Evolutionary conservation across 1,284 basidiomycete genomes (phyloP), one percentile per base, ranked within the genome.

Genomic region (Sparassis latifolia): DNA sequence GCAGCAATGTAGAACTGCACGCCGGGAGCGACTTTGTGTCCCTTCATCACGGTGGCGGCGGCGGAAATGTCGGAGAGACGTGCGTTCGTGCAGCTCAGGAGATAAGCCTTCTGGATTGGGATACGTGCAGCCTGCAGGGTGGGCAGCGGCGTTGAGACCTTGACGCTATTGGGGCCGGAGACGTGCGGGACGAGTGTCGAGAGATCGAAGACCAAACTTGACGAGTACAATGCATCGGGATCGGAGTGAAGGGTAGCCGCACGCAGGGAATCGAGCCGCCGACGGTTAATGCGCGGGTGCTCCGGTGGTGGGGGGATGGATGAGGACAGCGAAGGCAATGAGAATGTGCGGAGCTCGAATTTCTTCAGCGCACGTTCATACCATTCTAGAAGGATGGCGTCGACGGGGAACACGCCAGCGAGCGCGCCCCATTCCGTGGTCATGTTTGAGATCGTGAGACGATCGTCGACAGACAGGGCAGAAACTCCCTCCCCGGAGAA

Each of bases 361-460:
- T 86, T 90, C 56, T 77, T 78, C 54, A 97, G 70, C 30, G 82
- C 73, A n/a, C 74, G 71, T 51, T 92, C 86, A 68, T 99, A 99
- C 95, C 95, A 99, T 29, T 83, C 67, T 38, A 95, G 66, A 4
- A 93, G 79, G 10, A 81, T 82, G 35, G 84, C 77, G 66, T 99
- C 96, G 6, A 94, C 87, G 0, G 96, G 95, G 75, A 99, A 99
- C 10, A 97, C 84, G 41, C 96, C 96, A 5, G 85, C 93, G 1
- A 99, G 81, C 1, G 96, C 96, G 47, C 96, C 96, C 96, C 96
- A 99, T 67, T 99, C 96, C 12, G 97, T 99, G 3, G 96, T 98
- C 96, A 99, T 99, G 69, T 97, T 97, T 33, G 93, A 78, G 56
- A 99, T 98, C 0, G 96, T 96, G 48, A 99, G 76, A 35, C 96